Evolutionary conservation across 2,329 filamentous ascomycete species (phyloP), one percentile per base, ranked within the genome.

Genomic region (Pseudofabraea citricarpa): DNA sequence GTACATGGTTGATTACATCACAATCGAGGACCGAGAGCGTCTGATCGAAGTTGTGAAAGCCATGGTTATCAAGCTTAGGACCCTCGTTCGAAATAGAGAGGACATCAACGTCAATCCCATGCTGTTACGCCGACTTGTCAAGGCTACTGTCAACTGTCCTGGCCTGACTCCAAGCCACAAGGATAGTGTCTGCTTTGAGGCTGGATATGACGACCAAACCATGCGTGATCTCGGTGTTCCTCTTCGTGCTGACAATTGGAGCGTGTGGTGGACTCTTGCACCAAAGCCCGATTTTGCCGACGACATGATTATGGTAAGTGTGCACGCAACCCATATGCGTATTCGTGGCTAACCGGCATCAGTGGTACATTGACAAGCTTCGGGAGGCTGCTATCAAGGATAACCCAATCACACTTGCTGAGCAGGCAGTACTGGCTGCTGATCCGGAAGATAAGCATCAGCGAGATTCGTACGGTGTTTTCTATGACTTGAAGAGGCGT

Each of bases 131-230:
- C 75, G 79, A 9, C 63, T 84, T 22, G 64, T 70, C 32, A 63
- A 62, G 8, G 67, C 76, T 2, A 72, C 72, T 16, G 70, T 84
- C 64, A 60, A 64, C 3, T 85, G 81, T 54, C 69, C 72, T 2
- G 81, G 79, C 2, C 83, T 85, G 57, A 79, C 75, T 3, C 65
- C 74, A 1, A 48, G 71, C n/a, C 75, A 79, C 66, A 83, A 83
- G 62, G 75, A 81, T 52, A 73, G 78, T 51, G 67, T 84, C 49
- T 69, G 73, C 6, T 68, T 53, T 41, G 41, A 68, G n/a, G 63
- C 63, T 3, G 57, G 60, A 13, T 53, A 77, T 48, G 32, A 56
- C 0, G 20, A 52, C 0, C 61, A 68, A 1, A 36, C 49, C 13
- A 64, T 64, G 38, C 57, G 55, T 5, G 59, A 64, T 18, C 71